Conservation (phyloP, 2,329 filamentous ascomycete species). For the Ambrosiella beaveri region DNA sequence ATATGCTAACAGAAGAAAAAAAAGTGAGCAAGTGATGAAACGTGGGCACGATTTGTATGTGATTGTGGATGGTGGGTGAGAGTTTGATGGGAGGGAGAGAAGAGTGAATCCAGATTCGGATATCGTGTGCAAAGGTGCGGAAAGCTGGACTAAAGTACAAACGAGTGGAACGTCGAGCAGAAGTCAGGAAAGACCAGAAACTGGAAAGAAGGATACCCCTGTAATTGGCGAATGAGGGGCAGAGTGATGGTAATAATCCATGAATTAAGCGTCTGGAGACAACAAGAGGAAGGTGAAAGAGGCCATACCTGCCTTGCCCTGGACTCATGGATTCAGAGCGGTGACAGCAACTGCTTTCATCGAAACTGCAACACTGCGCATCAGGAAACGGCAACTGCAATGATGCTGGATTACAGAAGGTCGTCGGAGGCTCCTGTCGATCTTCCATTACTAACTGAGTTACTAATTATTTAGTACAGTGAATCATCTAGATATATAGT, state of each 20-base stretch:
- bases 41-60: not conserved
- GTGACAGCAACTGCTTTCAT: not conserved
- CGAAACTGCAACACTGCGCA: not conserved
- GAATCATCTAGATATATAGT: not conserved
- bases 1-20: not conserved
- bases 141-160: conserved; percentile 2
- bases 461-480: too few relatives aligned
- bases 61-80: not conserved
- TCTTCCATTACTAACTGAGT: too few relatives aligned
- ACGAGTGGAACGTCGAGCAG: not conserved
- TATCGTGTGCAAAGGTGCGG: not conserved
- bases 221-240: conserved; percentile 1
- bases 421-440: not conserved
- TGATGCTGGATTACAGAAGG: not conserved
- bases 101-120: not conserved
- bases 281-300: not conserved
- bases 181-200: not conserved
- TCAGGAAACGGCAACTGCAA: not conserved
- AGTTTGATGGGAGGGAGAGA: not conserved
- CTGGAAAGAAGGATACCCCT: not conserved
- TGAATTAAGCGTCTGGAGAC: not conserved
- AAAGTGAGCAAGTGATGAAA: not conserved
- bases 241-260: conserved; percentile 1
- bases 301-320: not conserved
- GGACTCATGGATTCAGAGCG: not conserved